Evolutionary conservation across 1,139 yeast genomes (phyloP).

Genomic region (Sugiyamaella sp.): DNA sequence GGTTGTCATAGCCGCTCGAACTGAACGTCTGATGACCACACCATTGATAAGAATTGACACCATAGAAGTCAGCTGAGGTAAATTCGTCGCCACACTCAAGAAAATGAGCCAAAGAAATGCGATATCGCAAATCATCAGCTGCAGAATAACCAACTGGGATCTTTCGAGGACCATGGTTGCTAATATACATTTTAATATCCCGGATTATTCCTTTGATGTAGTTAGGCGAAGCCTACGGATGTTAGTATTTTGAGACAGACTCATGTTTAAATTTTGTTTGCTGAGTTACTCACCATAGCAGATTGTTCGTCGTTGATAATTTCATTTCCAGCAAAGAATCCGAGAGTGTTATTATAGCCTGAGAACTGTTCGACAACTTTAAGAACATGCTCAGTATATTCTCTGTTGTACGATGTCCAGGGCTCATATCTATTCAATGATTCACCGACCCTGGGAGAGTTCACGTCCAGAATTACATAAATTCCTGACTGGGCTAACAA

Average conservation of each 20-base stretch:
- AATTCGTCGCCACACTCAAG: slow-evolving; percentile 70
- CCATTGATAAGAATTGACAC: slow-evolving; percentile 97
- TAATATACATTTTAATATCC: slow-evolving; percentile 76
- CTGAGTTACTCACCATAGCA: slow-evolving; percentile 24
- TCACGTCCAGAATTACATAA: slow-evolving; percentile 85
- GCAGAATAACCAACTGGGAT: slow-evolving; percentile 97
- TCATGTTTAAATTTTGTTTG: neutral
- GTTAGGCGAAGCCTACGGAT: slow-evolving; percentile 46
- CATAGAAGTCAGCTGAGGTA: slow-evolving; percentile 85
- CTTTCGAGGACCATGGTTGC: slow-evolving; percentile 57
- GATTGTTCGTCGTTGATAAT: slow-evolving; percentile 78
- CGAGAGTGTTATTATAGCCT: slow-evolving; percentile 83
- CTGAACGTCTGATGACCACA: slow-evolving; percentile 70
- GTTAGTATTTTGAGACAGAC: slow-evolving; percentile 8
- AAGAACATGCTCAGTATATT: slow-evolving; percentile 74
- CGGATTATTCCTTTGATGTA: slow-evolving; percentile 78
- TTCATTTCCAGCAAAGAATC: slow-evolving; percentile 95
- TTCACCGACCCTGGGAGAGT: slow-evolving; percentile 77
- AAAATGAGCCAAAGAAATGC: slow-evolving; percentile 77
- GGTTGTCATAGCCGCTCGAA: slow-evolving; percentile 67
- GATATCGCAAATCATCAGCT: slow-evolving; percentile 81
- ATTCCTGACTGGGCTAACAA: slow-evolving; percentile 90
- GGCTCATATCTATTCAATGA: slow-evolving; percentile 89
- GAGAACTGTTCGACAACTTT: slow-evolving; percentile 82
- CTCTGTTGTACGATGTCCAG: slow-evolving; percentile 73